Percentiles rank a stretch among this genome's conserved stretches.
phyloP scores from a whole-genome alignment of 2,329 filamentous ascomycete species.

The Hypoxylon sp. region DNA sequence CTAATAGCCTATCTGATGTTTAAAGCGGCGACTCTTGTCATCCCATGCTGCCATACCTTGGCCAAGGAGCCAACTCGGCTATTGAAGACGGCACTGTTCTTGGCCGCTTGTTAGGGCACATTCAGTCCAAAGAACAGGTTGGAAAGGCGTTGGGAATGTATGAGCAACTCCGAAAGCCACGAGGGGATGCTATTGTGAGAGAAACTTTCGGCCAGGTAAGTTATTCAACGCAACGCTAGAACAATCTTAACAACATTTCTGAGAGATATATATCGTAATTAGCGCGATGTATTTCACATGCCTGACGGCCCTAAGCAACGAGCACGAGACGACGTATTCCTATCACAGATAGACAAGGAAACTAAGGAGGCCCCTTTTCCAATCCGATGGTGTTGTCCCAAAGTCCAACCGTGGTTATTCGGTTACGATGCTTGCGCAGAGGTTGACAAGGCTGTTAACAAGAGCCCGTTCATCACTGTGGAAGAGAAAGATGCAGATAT shows the following conservation, averaged over 20 bases:
- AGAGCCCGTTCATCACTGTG: constrained; percentile 41
- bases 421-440: constrained; percentile 74
- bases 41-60: constrained; percentile 74
- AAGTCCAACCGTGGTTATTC: constrained; percentile 75
- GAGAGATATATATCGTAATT: neutral
- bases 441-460: constrained; percentile 58
- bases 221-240: neutral
- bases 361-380: constrained; percentile 70
- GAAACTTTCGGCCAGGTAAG: constrained; percentile 70
- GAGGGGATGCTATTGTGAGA: constrained; percentile 68
- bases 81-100: constrained; percentile 79
- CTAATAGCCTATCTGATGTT: constrained; percentile 30
- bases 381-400: constrained; percentile 74
- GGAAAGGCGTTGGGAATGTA: constrained; percentile 63
- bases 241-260: neutral
- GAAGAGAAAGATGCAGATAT: neutral
- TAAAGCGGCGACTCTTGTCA: constrained; percentile 72
- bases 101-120: constrained; percentile 68
- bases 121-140: constrained; percentile 63
- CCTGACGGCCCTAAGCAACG: constrained; percentile 70
- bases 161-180: constrained; percentile 63
- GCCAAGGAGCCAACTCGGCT: constrained; percentile 76
- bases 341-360: constrained; percentile 66
- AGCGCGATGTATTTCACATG: constrained; percentile 69
- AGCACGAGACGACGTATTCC: constrained; percentile 70